Evolutionary conservation across 805 yeast genomes (phyloP), one percentile per base, ranked within the genome.

Genomic region (Starmerella lactis-condensi): DNA sequence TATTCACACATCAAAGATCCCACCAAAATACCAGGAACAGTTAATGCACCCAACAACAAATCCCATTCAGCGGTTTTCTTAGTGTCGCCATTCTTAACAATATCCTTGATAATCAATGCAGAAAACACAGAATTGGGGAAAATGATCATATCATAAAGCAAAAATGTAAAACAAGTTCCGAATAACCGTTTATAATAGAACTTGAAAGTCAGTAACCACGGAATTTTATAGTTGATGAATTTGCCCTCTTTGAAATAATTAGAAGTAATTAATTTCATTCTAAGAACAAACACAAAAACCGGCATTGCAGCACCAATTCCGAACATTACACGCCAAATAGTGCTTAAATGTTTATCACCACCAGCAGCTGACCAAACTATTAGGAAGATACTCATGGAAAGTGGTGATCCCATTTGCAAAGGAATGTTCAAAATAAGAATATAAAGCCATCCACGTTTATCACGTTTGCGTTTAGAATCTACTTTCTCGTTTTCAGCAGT

Each of bases 131-230:
- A 81, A 48, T 75, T 75, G 9, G 85, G 83, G 57, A 74, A 75
- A 7, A 77, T 71, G 43, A 76, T 77, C 45, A 76, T 75, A 54
- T 76, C 91, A 47, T 73, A 76, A 42, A 76, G 59, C 56, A 76
- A 74, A 83, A 85, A 76, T 34, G 76, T 64, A 5, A 67, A 70
- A 50, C 76, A 69, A n/a, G 79, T 72, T 21, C 85, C 89, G 15
- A 75, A 40, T 14, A 76, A 47, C 35, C 79, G 58, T 23, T 47
- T 56, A 82, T 83, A 75, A 56, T 73, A 74, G 52, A 57, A 75
- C 46, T 66, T 70, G 36, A 73, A 34, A 0, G 71, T 69, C 24
- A 75, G 60, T 55, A 57, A 50, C 50, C 73, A 73, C 19, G 73
- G 73, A 8, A 39, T 26, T n/a, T 68, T 75, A 22, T 47, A 52